Evolutionary conservation across 352 stramenopile species (phyloP), one percentile per base, ranked within the genome.

Genomic region (Lagenidium giganteum): DNA sequence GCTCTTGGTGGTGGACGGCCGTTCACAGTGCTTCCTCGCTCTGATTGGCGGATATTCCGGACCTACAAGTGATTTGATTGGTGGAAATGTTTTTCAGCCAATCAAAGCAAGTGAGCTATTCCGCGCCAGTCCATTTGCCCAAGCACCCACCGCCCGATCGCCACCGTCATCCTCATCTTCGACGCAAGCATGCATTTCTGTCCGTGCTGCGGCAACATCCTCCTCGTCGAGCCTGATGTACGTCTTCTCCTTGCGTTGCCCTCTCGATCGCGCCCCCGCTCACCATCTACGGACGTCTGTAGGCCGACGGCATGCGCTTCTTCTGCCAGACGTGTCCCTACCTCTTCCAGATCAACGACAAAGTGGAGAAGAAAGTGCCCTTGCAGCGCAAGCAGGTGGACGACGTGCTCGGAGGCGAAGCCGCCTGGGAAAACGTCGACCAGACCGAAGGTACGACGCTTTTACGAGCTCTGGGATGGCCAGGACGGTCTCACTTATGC

Each of bases 391-490:
- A 99, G 70, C 85, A 98, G 54, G 95, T 99, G 21, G 96, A 99
- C 68, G 96, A 99, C 70, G 96, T 99, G 43, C 75, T 99, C 20
- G 96, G 97, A 33, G 97, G 96, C 22, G 92, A 95, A 22, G 86
- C 96, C 48, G 96, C 96, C 5, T 99, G 96, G 97, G 92, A 98
- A 57, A 99, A 99, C 67, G 96, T 98, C 28, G 95, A 99, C 70
- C 87, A 97, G 55, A 99, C 97, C 3, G 85, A 95, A 61, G 83
- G 81, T 93, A 57, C 46, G 74, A 68, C 8, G 34, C 27, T n/a
- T 37, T 18, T 42, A 13, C 13, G 42, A 12, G 33, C 6, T 21
- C 5, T 18, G 20, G 38, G 23, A 23, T 25, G 7, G 35, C 47
- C 33, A 47, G 14, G 16, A 8, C 23, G 35, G 3, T 41, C 16